Evolutionary conservation across 2,329 filamentous ascomycete species (phyloP).

Genomic region (Hymenoscyphus salicellus): DNA sequence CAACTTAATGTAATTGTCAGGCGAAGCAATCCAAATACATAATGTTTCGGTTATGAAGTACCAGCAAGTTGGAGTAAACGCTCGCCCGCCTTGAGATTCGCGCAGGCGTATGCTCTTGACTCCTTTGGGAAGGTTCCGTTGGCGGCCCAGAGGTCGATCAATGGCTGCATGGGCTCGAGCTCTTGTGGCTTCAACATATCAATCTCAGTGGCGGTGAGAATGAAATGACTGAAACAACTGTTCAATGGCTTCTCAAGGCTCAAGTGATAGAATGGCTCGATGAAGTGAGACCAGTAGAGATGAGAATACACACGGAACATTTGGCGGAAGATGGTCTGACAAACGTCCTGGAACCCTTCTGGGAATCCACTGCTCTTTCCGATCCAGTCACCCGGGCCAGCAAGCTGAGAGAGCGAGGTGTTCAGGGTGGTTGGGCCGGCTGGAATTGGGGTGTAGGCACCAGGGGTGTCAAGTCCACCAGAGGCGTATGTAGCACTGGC

Average conservation of each 20-base stretch:
- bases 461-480: slow-evolving; percentile 47
- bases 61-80: slow-evolving; percentile 44
- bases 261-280: slow-evolving; percentile 78
- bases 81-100: slow-evolving; percentile 60
- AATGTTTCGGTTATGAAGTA: slow-evolving; percentile 4
- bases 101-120: slow-evolving; percentile 64
- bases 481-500: slow-evolving; percentile 54
- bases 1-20: slow-evolving; percentile 6
- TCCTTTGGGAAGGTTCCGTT: slow-evolving; percentile 83
- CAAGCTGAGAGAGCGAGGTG: slow-evolving; percentile 58
- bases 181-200: slow-evolving; percentile 85
- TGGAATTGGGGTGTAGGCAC: slow-evolving; percentile 38
- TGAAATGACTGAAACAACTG: slow-evolving; percentile 83
- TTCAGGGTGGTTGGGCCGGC: slow-evolving; percentile 43
- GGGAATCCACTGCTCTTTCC: slow-evolving; percentile 93
- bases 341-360: slow-evolving; percentile 81
- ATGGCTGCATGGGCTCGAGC: slow-evolving; percentile 90
- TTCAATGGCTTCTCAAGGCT: slow-evolving; percentile 79
- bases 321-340: slow-evolving; percentile 91
- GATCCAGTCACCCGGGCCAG: slow-evolving; percentile 69
- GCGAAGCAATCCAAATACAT: slow-evolving; percentile 10
- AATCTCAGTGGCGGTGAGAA: slow-evolving; percentile 74
- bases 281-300: slow-evolving; percentile 94
- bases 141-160: slow-evolving; percentile 87
- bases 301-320: slow-evolving; percentile 99